These are phyloP conservation scores for Macrocystidia cucumis DNA, from an alignment of 1,284 basidiomycete genomes.

Conservation along the genomic window DNA sequence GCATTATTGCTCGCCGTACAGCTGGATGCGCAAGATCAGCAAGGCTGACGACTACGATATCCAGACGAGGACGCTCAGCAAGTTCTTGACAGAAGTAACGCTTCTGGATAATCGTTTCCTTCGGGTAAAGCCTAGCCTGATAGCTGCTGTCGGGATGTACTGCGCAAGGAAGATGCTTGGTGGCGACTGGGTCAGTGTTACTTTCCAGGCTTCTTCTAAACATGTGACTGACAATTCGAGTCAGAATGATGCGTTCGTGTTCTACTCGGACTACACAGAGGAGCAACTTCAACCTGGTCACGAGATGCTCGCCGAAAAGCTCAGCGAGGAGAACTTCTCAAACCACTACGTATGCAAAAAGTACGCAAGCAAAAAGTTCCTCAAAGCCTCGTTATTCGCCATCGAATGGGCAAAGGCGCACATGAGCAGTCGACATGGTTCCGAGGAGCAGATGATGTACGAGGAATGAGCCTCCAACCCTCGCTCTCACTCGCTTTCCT, in stretches of 20 bases:
- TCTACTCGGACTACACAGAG: conserved; percentile 90
- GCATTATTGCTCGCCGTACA: conserved; percentile 98
- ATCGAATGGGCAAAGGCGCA: conserved; percentile 58
- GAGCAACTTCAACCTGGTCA: conserved; percentile 84
- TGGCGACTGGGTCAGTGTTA: conserved; percentile 81
- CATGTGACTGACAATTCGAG: conserved; percentile 45
- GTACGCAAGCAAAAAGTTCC: conserved; percentile 96
- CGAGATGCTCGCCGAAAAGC: conserved; percentile 77
- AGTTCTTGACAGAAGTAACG: conserved; percentile 97
- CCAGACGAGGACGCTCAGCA: conserved; percentile 94
- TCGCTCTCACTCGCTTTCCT: conserved; percentile 12
- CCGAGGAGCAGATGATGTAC: conserved; percentile 40
- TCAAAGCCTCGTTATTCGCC: conserved; percentile 76
- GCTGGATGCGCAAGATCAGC: conserved; percentile 98
- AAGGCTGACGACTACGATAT: conserved; percentile 99
- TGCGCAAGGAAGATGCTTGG: conserved; percentile 87
- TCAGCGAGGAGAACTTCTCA: conserved; percentile 76
- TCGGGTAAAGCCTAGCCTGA: conserved; percentile 86
- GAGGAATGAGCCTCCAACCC: conserved; percentile 28
- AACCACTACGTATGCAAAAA: conserved; percentile 92
- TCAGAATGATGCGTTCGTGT: conserved; percentile 88
- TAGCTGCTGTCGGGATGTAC: conserved; percentile 99
- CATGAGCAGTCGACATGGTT: conserved; percentile 20
- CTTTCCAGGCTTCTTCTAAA: conserved; percentile 10
- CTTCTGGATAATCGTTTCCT: conserved; percentile 92